phyloP scores from a whole-genome alignment of 148 eudicot genomes.

The Fagopyrum homotropicum region DNA sequence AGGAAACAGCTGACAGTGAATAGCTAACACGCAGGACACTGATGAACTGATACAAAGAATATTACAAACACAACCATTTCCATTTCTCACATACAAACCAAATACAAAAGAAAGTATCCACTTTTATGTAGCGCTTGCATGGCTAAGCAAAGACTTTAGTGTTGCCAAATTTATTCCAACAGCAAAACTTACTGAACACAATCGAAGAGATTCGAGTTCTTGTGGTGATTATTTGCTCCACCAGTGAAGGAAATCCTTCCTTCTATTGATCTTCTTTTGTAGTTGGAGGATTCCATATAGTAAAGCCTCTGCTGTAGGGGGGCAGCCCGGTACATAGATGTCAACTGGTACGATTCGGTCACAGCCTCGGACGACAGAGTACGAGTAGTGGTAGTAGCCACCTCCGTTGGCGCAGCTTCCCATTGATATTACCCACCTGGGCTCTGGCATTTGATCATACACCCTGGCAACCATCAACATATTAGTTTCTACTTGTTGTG shows the following conservation, averaged over 20 bases:
- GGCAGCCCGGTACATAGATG: conserved; percentile 92
- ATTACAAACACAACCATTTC: too few relatives aligned
- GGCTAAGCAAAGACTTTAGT: not conserved
- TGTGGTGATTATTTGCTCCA: conserved; percentile 60
- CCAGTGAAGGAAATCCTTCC: conserved; percentile 93
- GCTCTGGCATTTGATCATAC: conserved; percentile 98
- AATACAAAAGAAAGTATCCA: not conserved
- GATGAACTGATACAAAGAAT: too few relatives aligned
- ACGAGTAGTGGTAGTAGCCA: conserved; percentile 94
- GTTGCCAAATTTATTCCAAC: not conserved
- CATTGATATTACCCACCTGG: conserved; percentile 99
- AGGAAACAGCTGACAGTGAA: too few relatives aligned
- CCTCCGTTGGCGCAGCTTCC: conserved; percentile 99
- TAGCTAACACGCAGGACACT: too few relatives aligned
- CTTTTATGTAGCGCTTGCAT: not conserved
- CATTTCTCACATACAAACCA: not conserved
- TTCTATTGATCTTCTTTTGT: conserved; percentile 94
- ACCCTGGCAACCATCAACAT: conserved; percentile 35
- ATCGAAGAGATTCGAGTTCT: not conserved
- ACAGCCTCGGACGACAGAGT: conserved; percentile 91
- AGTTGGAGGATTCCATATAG: conserved; percentile 87
- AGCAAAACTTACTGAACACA: not conserved
- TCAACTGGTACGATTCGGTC: conserved; percentile 90
- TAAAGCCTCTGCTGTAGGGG: conserved; percentile 88
- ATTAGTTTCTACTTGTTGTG: too few relatives aligned